These are phyloP conservation scores for Cercospora nicotianae DNA, from an alignment of 2,329 filamentous ascomycete species.

Conservation along the genomic window DNA sequence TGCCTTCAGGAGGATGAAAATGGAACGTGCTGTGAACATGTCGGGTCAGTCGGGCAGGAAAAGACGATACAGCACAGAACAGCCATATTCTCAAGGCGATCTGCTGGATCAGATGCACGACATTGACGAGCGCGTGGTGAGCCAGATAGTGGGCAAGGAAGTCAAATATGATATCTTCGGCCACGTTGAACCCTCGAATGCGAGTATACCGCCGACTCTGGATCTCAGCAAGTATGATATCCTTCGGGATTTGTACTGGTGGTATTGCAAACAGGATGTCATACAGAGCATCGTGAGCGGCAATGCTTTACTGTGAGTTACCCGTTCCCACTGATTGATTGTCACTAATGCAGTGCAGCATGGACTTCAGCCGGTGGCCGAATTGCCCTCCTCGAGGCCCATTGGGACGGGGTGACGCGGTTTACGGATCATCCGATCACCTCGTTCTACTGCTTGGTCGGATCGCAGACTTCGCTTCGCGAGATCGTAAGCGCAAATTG, in stretches of 20 bases:
- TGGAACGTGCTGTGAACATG: slow-evolving; percentile 47
- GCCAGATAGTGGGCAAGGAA: slow-evolving; percentile 57
- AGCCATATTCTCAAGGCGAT: slow-evolving; percentile 29
- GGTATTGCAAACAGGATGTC: slow-evolving; percentile 91
- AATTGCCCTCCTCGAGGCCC: slow-evolving; percentile 83
- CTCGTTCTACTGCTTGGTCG: slow-evolving; percentile 78
- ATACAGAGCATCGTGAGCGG: slow-evolving; percentile 89
- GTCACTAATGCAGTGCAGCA: slow-evolving; percentile 49
- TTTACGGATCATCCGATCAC: slow-evolving; percentile 88
- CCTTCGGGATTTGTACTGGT: slow-evolving; percentile 88
- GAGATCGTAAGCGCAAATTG: slow-evolving; percentile 76
- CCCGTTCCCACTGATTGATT: neutral
- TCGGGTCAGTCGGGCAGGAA: slow-evolving; percentile 31
- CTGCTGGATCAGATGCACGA: slow-evolving; percentile 43
- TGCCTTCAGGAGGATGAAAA: slow-evolving; percentile 66
- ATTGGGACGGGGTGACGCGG: slow-evolving; percentile 72
- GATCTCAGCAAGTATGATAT: slow-evolving; percentile 81
- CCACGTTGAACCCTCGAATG: slow-evolving; percentile 46
- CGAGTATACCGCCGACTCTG: slow-evolving; percentile 34
- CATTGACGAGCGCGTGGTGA: slow-evolving; percentile 59
- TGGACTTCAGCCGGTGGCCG: slow-evolving; percentile 79
- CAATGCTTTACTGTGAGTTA: slow-evolving; percentile 75
- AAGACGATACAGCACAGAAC: slow-evolving; percentile 19
- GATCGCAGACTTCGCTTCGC: slow-evolving; percentile 73
- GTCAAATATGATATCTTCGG: slow-evolving; percentile 61